Percentiles rank a stretch among this genome's conserved stretches.
phyloP scores from a whole-genome alignment of 768 basidiomycete species.

The Tricholoma saponaceum region DNA sequence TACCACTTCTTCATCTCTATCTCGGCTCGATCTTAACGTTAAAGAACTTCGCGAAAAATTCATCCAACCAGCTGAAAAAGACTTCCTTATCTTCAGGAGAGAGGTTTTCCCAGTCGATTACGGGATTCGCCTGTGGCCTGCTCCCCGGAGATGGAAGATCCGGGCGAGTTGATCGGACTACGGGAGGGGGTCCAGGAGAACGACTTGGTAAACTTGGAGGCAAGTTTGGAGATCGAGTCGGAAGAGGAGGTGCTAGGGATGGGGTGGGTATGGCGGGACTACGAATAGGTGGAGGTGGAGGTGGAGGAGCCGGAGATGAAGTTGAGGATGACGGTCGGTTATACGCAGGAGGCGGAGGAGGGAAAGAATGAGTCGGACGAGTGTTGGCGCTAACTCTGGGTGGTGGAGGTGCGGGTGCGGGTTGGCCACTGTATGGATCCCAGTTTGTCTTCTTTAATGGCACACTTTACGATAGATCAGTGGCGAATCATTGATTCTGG shows the following conservation, averaged over 20 bases:
- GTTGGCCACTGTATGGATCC: slow-evolving; percentile 55
- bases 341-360: slow-evolving; percentile 18
- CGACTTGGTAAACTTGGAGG: slow-evolving; percentile 15
- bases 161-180: slow-evolving; percentile 29
- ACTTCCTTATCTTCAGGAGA: slow-evolving; percentile 61
- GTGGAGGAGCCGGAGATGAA: slow-evolving; percentile 3
- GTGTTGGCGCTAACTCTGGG: slow-evolving; percentile 29
- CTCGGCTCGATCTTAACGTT: slow-evolving; percentile 21
- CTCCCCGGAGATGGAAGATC: slow-evolving; percentile 9
- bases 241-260: slow-evolving; percentile 14
- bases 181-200: slow-evolving; percentile 26
- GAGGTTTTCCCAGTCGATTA: slow-evolving; percentile 69
- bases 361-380: slow-evolving; percentile 22
- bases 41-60: slow-evolving; percentile 60
- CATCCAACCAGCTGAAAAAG: slow-evolving; percentile 79
- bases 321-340: slow-evolving; percentile 7
- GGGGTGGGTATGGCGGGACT: slow-evolving; percentile 15
- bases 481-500: not conserved
- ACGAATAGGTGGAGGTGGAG: slow-evolving; percentile 9
- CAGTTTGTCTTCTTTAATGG: slow-evolving; percentile 61
- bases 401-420: slow-evolving; percentile 47
- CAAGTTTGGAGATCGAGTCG: slow-evolving; percentile 12
- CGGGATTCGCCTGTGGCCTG: slow-evolving; percentile 11
- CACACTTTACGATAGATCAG: slow-evolving; percentile 29
- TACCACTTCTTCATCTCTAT: not conserved